Percentiles rank a stretch among this genome's conserved stretches.
These are phyloP conservation scores for Cardamine occulta DNA, from an alignment of 345 rosid species.

Conservation along the genomic window DNA sequence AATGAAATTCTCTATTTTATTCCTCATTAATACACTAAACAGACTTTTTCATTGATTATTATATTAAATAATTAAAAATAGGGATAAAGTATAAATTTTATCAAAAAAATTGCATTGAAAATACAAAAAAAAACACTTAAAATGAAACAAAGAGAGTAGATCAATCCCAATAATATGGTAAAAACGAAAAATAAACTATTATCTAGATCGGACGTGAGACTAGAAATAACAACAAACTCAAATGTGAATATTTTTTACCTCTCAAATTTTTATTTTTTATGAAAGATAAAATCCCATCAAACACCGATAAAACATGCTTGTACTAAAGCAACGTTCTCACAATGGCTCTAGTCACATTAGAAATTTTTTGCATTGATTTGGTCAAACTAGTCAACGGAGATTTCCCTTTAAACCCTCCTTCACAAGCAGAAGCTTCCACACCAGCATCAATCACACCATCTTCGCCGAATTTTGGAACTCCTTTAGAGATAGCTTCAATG, in stretches of 20 bases:
- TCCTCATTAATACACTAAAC: no score
- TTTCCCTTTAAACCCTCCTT: conserved; percentile 38
- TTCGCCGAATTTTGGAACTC: conserved; percentile 53
- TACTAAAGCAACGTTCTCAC: conserved; percentile 48
- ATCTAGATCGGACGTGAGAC: neutral
- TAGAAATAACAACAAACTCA: neutral
- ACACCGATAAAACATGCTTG: neutral
- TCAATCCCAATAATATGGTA: neutral
- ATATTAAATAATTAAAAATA: no score
- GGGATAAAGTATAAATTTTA: no score
- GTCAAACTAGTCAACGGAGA: conserved; percentile 49
- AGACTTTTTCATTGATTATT: no score
- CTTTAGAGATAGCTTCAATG: conserved; percentile 50
- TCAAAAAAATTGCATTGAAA: no score
- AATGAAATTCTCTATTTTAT: no score
- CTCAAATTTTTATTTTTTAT: neutral
- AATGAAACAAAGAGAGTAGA: no score
- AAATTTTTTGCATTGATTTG: conserved; percentile 44
- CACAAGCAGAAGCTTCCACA: conserved; percentile 50
- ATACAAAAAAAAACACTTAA: no score
- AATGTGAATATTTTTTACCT: neutral
- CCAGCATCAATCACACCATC: conserved; percentile 48
- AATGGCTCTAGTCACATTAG: conserved; percentile 51
- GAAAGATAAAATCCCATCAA: conserved; percentile 10
- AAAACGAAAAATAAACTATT: neutral